Evolutionary conservation across 345 rosid genomes (phyloP), one percentile per base, ranked within the genome.

Genomic region (Boechera stricta): DNA sequence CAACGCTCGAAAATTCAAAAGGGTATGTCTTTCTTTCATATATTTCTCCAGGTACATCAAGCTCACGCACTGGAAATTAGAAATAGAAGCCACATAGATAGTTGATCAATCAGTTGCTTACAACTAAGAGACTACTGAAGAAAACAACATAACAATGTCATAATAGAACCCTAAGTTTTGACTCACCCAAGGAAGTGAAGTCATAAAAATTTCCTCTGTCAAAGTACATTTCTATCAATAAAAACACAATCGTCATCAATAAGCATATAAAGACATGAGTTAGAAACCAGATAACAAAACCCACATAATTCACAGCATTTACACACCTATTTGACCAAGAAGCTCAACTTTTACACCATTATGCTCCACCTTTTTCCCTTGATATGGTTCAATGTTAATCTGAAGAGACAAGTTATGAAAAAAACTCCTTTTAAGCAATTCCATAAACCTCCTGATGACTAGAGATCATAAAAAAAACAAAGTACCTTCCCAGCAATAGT

Each of bases 11-110:
- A 78, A 95, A 95, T 68, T 95, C 99, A 78, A 95, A 95, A 5
- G 96, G 88, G 61, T 92, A 95, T 9, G 96, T 78, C 77, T 95
- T 95, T 58, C 84, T 85, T 84, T 95, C 99, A 61, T 89, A 89
- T 79, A 95, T 84, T 68, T 95, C 98, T 77, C 99, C 98, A 68
- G 97, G 99, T 71, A 95, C 88, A 86, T 95, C 99, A 84, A 95
- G 78, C 79, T 95, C 97, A 60, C 97, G 98, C 33, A 95, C 99
- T 95, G 90, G 72, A 78, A 78, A 56, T 63, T 58, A 78, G 69
- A 77, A 57, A 32, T 0, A 42, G 8, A 72, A 51, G 60, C 78
- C 58, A 76, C 12, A 47, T 18, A 53, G 15, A 74, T 33, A 36
- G 42, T 56, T 7, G 29, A 39, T 10, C 48, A 52, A 12, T 41